Evolutionary conservation across 139 green algal genomes (phyloP).

Genomic region (Coccomyxa sp.): DNA sequence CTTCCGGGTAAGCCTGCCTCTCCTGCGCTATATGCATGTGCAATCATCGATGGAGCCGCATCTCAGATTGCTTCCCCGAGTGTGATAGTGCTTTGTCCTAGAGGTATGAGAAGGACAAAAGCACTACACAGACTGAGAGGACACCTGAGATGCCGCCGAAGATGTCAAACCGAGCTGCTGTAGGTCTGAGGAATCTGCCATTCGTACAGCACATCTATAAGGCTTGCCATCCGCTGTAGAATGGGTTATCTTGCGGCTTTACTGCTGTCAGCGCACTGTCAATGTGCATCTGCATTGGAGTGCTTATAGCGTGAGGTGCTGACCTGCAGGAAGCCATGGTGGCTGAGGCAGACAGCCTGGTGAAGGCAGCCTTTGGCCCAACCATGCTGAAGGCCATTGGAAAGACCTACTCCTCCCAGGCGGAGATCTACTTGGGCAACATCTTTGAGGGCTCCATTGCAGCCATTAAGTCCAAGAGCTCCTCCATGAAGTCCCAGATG

Average conservation of each 20-base stretch:
- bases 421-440: conserved; percentile 58
- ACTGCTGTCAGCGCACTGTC: not conserved
- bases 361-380: conserved; percentile 70
- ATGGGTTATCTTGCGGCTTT: not conserved
- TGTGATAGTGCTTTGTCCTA: no score
- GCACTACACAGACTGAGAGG: no score
- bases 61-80: no score
- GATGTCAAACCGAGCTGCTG: no score
- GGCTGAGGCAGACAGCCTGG: conserved; percentile 56
- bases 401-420: conserved; percentile 74
- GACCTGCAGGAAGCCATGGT: conserved; percentile 46
- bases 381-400: conserved; percentile 81
- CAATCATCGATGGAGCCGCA: no score
- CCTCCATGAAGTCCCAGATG: conserved; percentile 61
- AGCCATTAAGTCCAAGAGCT: conserved; percentile 35
- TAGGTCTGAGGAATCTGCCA: no score
- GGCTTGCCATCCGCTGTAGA: not conserved
- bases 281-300: not conserved
- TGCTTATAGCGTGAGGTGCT: not conserved
- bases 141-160: no score
- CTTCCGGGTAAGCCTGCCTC: conserved; percentile 47
- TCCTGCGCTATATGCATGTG: not conserved
- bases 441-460: conserved; percentile 53
- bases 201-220: not conserved
- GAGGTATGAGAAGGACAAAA: no score